Percentiles rank a stretch among this genome's conserved stretches.
Evolutionary conservation across 2,329 filamentous ascomycete species (phyloP).

Genomic region (Lecanosticta acicola): DNA sequence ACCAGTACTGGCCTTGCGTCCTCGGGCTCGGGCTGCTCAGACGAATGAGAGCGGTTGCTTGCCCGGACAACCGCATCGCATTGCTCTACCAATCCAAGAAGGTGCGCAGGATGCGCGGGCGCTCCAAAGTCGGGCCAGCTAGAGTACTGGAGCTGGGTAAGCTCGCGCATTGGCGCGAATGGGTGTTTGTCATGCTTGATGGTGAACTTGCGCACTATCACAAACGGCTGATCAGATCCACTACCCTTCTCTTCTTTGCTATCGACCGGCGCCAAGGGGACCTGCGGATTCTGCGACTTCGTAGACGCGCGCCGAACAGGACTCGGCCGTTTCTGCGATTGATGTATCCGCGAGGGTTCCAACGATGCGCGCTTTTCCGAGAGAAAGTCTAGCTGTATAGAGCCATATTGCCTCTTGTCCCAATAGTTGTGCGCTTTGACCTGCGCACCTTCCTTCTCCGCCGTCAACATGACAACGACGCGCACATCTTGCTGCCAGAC

Average conservation of each 20-base stretch:
- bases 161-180: constrained; percentile 80
- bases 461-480: constrained; percentile 93
- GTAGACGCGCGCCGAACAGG: constrained; percentile 34
- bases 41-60: constrained; percentile 35
- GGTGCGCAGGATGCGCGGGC: constrained; percentile 78
- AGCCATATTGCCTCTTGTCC: constrained; percentile 71
- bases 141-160: constrained; percentile 90
- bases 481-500: constrained; percentile 95
- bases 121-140: constrained; percentile 98
- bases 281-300: constrained; percentile 30
- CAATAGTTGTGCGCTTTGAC: constrained; percentile 95
- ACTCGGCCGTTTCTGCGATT: constrained; percentile 35
- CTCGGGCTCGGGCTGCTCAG: constrained; percentile 51
- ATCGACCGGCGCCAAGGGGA: constrained; percentile 26
- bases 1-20: constrained; percentile 70
- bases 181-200: constrained; percentile 70
- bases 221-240: constrained; percentile 59
- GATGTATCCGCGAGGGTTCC: constrained; percentile 53
- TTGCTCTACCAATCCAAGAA: constrained; percentile 84
- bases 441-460: constrained; percentile 87
- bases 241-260: constrained; percentile 20
- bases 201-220: constrained; percentile 81
- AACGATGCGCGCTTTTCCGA: constrained; percentile 79
- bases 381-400: constrained; percentile 66
- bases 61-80: constrained; percentile 65